Conservation (phyloP, 352 stramenopile genomes). For the Phytophthora fragariae region DNA sequence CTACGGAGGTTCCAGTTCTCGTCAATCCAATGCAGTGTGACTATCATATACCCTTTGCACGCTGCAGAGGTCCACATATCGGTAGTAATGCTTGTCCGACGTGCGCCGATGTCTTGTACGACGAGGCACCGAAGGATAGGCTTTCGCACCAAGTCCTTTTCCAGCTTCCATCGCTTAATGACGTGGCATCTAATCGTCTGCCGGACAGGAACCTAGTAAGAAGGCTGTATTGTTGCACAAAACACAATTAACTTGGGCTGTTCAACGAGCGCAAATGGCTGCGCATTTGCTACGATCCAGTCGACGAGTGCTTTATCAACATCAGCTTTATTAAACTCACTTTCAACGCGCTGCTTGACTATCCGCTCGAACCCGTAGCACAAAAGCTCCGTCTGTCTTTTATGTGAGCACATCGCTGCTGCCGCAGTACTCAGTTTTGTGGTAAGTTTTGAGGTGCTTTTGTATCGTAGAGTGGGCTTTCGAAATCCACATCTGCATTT, state of each 20-base stretch:
- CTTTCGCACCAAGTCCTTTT: slow-evolving; percentile 10
- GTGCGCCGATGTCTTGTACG: background rate
- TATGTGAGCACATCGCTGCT: background rate
- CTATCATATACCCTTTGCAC: slow-evolving; percentile 27
- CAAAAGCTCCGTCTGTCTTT: slow-evolving; percentile 13
- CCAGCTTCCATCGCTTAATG: slow-evolving; percentile 7
- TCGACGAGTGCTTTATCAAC: slow-evolving; percentile 11
- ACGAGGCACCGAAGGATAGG: background rate
- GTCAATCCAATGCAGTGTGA: slow-evolving; percentile 25
- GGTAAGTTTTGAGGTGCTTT: slow-evolving; percentile 8
- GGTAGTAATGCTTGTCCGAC: slow-evolving; percentile 17
- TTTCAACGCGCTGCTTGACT: slow-evolving; percentile 7
- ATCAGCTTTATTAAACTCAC: slow-evolving; percentile 4
- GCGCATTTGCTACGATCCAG: slow-evolving; percentile 7
- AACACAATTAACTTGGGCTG: slow-evolving; percentile 16
- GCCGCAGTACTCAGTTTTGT: slow-evolving; percentile 1
- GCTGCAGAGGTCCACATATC: slow-evolving; percentile 35
- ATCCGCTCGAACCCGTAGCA: slow-evolving; percentile 8
- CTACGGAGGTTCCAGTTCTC: background rate
- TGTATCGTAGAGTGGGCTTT: slow-evolving; percentile 14
- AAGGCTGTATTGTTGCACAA: background rate
- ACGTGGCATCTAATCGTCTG: slow-evolving; percentile 10
- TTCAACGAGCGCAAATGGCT: slow-evolving; percentile 15
- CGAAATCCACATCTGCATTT: slow-evolving; percentile 11
- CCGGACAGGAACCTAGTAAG: slow-evolving; percentile 6